Evolutionary conservation across 1,284 basidiomycete species (phyloP), one percentile per base, ranked within the genome.

Genomic region (Apiotrichum gracile): DNA sequence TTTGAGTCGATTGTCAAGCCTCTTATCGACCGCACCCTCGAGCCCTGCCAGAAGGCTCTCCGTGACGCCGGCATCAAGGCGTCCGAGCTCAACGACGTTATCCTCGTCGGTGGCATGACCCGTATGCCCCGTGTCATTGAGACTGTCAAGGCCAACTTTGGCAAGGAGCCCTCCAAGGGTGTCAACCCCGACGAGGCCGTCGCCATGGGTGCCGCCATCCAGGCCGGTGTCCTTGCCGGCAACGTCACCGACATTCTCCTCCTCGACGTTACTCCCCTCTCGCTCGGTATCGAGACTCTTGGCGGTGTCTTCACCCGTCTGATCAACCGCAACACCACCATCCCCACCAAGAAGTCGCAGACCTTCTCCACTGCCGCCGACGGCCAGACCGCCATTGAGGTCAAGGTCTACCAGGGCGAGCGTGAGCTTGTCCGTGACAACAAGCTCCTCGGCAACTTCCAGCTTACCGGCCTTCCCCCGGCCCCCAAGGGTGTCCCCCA

Each of bases 371-470:
- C 96, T 22, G 94, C 94, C 44, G 94, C 91, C 55, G 91, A 96
- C 65, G 86, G 91, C 60, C 96, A 94, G 79, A 94, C 87, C 33
- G 91, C 91, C 35, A 94, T 97, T 60, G 90, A 94, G 76, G 91
- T 97, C 77, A 94, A 96, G 83, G 90, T 97, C 67, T 97, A 85
- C 82, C 91, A 97, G 79, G 94, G 94, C 71, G 96, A 97, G 81
- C 91, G 94, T 81, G 92, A 97, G 77, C 85, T 97, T 40, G 67
- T 70, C 47, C 82, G 88, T 51, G 93, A 98, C 80, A 97, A 98
- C 86, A 97, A 97, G 80, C 78, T 97, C n/a, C 86, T 98, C 62
- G 96, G 94, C 62, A 96, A 97, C 81, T 98, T 98, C 85, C 93
- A 97, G 80, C 87, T 98, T 58, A 88, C 91, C 58, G 93, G 94